Conservation (phyloP, 2,329 filamentous ascomycete species). For the Arthrobotrys conoides region DNA sequence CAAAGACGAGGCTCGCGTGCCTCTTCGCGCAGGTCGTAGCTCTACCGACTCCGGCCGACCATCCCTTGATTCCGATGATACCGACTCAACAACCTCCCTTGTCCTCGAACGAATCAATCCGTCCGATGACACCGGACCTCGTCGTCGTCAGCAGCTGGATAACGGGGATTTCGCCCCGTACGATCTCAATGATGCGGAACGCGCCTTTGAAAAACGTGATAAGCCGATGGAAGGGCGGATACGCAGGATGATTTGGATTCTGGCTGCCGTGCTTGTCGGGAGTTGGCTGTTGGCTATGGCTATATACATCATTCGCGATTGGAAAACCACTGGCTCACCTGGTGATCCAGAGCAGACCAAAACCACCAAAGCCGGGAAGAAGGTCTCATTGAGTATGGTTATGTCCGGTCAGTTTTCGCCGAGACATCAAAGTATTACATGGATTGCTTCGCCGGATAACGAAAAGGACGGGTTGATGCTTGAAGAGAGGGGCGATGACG, state of each 20-base stretch:
- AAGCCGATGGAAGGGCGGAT: constrained; percentile 77
- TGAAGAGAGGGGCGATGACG: constrained; percentile 75
- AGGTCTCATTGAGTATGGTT: constrained; percentile 80
- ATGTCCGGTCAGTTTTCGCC: constrained; percentile 77
- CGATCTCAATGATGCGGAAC: constrained; percentile 70
- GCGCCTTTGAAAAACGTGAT: constrained; percentile 67
- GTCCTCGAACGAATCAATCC: constrained; percentile 83
- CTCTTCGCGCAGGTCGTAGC: constrained; percentile 46
- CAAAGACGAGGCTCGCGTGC: constrained; percentile 60
- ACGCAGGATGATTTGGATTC: constrained; percentile 75
- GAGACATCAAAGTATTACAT: constrained; percentile 77
- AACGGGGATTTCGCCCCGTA: constrained; percentile 70
- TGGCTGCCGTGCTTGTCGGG: constrained; percentile 74
- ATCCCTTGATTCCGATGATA: constrained; percentile 77
- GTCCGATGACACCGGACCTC: constrained; percentile 62
- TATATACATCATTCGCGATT: constrained; percentile 77
- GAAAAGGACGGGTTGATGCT: constrained; percentile 87
- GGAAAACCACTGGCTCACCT: constrained; percentile 74
- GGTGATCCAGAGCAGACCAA: constrained; percentile 78
- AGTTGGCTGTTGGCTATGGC: constrained; percentile 79
- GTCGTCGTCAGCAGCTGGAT: constrained; percentile 68
- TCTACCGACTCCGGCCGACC: constrained; percentile 66
- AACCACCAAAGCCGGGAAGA: constrained; percentile 72
- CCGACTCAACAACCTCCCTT: constrained; percentile 85
- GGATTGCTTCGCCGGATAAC: constrained; percentile 81